Evolutionary conservation across 192 early-diverging fungal genomes (phyloP).

Genomic region (Phlyctochytrium arcticum): DNA sequence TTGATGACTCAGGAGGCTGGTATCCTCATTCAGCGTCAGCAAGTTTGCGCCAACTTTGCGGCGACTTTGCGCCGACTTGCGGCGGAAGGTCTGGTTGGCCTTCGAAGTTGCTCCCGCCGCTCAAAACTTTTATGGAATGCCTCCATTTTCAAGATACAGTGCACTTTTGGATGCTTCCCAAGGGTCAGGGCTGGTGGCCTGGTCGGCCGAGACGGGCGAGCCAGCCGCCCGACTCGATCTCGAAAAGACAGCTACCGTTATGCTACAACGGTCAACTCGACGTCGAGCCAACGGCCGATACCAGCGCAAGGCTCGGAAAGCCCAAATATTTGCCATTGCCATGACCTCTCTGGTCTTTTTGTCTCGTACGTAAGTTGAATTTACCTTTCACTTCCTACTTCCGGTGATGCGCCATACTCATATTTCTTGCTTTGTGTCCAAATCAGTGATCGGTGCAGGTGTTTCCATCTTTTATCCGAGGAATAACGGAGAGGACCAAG

Average conservation of each 20-base stretch:
- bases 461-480: not conserved
- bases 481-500: not conserved
- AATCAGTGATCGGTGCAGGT: not conserved
- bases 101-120: no score
- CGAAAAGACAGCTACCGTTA: not conserved
- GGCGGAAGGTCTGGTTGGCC: no score
- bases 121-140: no score
- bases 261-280: not conserved
- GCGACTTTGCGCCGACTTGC: no score
- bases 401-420: not conserved
- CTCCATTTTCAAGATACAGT: constrained; percentile 2
- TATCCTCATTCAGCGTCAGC: no score
- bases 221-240: not conserved
- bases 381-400: not conserved
- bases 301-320: not conserved
- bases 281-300: constrained; percentile 3
- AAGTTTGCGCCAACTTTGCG: no score
- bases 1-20: no score
- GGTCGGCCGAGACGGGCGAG: not conserved
- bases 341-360: not conserved
- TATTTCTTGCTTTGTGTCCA: not conserved
- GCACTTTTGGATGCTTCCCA: not conserved
- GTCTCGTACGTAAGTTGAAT: not conserved
- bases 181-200: not conserved
- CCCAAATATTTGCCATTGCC: not conserved